Evolutionary conservation across 1,139 yeast species (phyloP).

Genomic region (Sugiyamaella novakii): DNA sequence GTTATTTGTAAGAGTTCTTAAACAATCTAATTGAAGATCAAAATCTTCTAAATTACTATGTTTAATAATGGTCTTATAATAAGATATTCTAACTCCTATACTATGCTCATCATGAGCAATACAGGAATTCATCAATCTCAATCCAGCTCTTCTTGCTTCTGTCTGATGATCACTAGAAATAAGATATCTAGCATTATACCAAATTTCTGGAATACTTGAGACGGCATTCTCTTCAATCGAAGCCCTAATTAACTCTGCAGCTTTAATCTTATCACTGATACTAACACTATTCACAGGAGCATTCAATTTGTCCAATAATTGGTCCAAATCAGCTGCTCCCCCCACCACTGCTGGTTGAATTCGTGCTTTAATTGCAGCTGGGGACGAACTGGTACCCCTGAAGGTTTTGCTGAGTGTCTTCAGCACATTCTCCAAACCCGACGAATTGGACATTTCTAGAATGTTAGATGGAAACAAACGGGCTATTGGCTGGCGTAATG

Average conservation of each 20-base stretch:
- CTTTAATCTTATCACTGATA: slow-evolving; percentile 42
- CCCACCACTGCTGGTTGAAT: slow-evolving; percentile 63
- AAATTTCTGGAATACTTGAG: slow-evolving; percentile 68
- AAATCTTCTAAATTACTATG: slow-evolving; percentile 57
- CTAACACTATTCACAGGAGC: slow-evolving; percentile 34
- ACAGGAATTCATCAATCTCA: slow-evolving; percentile 59
- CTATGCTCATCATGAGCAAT: slow-evolving; percentile 56
- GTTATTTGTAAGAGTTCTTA: slow-evolving; percentile 56
- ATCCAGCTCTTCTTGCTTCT: slow-evolving; percentile 55
- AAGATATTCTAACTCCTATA: slow-evolving; percentile 51
- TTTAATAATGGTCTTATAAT: slow-evolving; percentile 61
- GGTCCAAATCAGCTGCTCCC: slow-evolving; percentile 56
- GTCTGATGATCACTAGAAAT: slow-evolving; percentile 48
- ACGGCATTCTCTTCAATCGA: slow-evolving; percentile 57
- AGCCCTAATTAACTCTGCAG: slow-evolving; percentile 56
- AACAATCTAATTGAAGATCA: slow-evolving; percentile 55
- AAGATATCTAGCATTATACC: slow-evolving; percentile 69
- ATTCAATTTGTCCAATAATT: slow-evolving; percentile 49
- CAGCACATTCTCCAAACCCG: slow-evolving; percentile 21
- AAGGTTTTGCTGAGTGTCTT: slow-evolving; percentile 20
- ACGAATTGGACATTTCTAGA: slow-evolving; percentile 19
- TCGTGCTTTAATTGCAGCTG: slow-evolving; percentile 41
- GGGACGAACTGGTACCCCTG: slow-evolving; percentile 29
- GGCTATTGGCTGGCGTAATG: too few species aligned
- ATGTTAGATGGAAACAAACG: too few species aligned